Conservation (phyloP, 768 basidiomycete species). For the Rhizopogon vesiculosus region DNA sequence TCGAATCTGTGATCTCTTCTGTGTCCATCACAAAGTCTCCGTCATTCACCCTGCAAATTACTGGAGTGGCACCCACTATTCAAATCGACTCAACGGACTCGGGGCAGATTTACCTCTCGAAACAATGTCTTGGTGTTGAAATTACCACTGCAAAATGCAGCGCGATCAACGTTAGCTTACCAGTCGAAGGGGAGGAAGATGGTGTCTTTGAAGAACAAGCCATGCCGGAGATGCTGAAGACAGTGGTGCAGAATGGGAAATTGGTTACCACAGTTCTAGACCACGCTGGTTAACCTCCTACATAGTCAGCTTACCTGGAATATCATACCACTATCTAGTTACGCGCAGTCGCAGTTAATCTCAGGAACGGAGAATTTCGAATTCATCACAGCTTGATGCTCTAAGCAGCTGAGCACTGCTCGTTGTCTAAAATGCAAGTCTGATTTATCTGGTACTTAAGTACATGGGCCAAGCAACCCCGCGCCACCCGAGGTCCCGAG, state of each 20-base stretch:
- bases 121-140: constrained; percentile 72
- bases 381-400: no score
- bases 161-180: constrained; percentile 85
- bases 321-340: neutral
- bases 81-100: constrained; percentile 94
- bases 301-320: neutral
- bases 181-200: constrained; percentile 84
- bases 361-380: neutral
- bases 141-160: constrained; percentile 95
- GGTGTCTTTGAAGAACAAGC: constrained; percentile 88
- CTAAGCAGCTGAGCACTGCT: no score
- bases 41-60: constrained; percentile 90
- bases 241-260: constrained; percentile 74
- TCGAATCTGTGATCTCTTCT: constrained; percentile 91
- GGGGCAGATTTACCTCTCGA: constrained; percentile 91
- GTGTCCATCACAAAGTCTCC: constrained; percentile 88
- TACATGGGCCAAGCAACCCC: no score
- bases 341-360: neutral
- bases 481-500: no score
- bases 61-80: constrained; percentile 85
- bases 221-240: constrained; percentile 95
- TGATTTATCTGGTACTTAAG: neutral
- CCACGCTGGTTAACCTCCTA: constrained; percentile 52
- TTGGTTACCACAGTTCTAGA: constrained; percentile 87
- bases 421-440: neutral